Evolutionary conservation across 148 eudicot species (phyloP).

Genomic region (Nepenthes gracilis): DNA sequence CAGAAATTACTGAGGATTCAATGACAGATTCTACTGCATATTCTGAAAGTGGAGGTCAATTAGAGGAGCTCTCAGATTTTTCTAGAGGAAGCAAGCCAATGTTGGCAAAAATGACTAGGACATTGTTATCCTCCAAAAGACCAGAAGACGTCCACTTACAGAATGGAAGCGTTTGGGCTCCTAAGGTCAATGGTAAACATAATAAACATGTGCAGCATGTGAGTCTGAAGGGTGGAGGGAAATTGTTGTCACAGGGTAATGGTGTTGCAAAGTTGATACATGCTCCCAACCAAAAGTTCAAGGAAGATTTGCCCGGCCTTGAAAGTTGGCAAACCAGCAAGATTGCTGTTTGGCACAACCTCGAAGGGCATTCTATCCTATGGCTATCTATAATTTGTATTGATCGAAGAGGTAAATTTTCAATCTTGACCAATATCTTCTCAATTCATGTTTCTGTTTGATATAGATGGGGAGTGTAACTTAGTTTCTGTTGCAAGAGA

Average conservation of each 20-base stretch:
- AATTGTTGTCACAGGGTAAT: slow-evolving; percentile 47
- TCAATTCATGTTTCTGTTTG: too few relatives aligned
- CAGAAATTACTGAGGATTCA: slow-evolving; percentile 59
- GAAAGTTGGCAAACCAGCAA: slow-evolving; percentile 79
- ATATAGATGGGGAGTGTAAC: too few relatives aligned
- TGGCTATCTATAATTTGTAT: slow-evolving; percentile 72
- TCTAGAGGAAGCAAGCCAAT: slow-evolving; percentile 37
- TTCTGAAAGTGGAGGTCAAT: slow-evolving; percentile 30
- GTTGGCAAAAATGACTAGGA: slow-evolving; percentile 37
- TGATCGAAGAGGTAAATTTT: slow-evolving; percentile 66
- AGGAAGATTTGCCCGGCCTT: slow-evolving; percentile 69
- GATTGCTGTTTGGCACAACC: slow-evolving; percentile 78
- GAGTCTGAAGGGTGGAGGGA: slow-evolving; percentile 43
- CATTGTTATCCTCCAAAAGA: slow-evolving; percentile 28
- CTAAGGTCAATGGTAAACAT: slow-evolving; percentile 80
- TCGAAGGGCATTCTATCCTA: slow-evolving; percentile 75
- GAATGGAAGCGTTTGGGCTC: slow-evolving; percentile 27
- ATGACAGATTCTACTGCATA: slow-evolving; percentile 39
- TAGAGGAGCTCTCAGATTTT: slow-evolving; percentile 28
- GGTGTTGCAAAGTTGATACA: slow-evolving; percentile 59
- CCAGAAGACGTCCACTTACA: slow-evolving; percentile 35
- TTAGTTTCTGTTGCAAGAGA: too few relatives aligned
- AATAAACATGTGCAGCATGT: slow-evolving; percentile 46
- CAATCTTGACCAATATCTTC: background rate
- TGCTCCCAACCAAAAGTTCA: slow-evolving; percentile 54